Evolutionary conservation across 345 rosid species (phyloP), one percentile per base, ranked within the genome.

Genomic region (Rhodomyrtus tomentosa): DNA sequence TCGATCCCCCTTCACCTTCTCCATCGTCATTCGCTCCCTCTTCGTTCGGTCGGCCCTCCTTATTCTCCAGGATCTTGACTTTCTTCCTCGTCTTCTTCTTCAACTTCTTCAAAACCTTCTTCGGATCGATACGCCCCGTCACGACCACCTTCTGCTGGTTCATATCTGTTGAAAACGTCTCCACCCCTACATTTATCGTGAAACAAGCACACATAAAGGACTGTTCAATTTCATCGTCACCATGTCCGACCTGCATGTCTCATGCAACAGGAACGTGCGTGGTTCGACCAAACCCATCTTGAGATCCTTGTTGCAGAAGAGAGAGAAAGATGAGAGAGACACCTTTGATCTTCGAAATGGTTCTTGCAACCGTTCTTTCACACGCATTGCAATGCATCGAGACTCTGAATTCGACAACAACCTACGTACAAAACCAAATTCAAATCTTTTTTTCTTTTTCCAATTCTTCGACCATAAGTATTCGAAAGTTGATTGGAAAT

Each of bases 331-430:
- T 25, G 82, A 52, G 20, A 54, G 45, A 36, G 76, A 68, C 38
- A 93, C 98, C 98, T 92, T 95, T 88, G 55, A 86, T 88, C 84
- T 94, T 94, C 40, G 95, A 88, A 80, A 95, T 91, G 83, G 87
- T 86, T 88, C 85, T 86, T 3, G 95, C 97, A 25, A 93, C 91
- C 14, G 85, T 86, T 85, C 95, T 91, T 86, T 96, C 98, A 81
- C 98, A 94, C 79, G 94, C 98, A 83, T 95, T 92, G 84, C 99
- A 96, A 49, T 95, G 88, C 97, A 96, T 95, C 15, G 93, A 89
- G 59, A 93, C 85, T 32, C 82, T 89, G 82, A 84, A 91, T 84
- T 93, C 96, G 14, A 85, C 92, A 49, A 87, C 87, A n/a, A 56
- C 88, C 95, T 95, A 85, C 22, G 27, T 53, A 52, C 24, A 40